Conservation (phyloP, 2,329 filamentous ascomycete species). For the Alternaria viburni region DNA sequence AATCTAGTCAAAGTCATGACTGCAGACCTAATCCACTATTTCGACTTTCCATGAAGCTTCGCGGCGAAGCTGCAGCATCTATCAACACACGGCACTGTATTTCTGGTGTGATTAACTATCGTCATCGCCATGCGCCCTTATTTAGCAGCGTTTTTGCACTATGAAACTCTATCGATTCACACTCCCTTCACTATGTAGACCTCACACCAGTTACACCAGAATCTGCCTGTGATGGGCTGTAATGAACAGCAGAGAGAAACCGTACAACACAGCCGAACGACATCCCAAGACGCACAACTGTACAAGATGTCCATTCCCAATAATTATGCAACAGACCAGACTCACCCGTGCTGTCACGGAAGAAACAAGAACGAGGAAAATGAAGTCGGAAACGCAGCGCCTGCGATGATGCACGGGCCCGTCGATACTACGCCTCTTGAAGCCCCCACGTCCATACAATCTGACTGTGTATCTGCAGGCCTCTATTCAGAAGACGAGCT, state of each 20-base stretch:
- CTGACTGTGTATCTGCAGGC: too few relatives aligned
- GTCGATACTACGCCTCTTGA: background rate
- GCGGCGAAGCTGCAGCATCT: too few relatives aligned
- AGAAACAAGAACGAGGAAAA: background rate
- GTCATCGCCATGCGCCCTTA: background rate
- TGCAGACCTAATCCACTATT: too few relatives aligned
- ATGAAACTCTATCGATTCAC: background rate
- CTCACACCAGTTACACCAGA: background rate
- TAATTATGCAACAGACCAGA: background rate
- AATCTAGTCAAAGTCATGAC: too few relatives aligned
- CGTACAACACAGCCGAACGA: background rate
- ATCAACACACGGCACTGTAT: accelerated
- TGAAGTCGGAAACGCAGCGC: background rate
- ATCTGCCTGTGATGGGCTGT: background rate
- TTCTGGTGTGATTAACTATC: accelerated
- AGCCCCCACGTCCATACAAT: background rate
- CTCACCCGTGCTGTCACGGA: background rate
- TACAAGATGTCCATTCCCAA: background rate
- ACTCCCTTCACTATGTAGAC: background rate
- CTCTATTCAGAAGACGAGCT: too few relatives aligned
- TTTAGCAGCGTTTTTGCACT: background rate
- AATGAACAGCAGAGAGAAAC: background rate
- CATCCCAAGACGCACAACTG: background rate
- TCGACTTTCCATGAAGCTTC: too few relatives aligned
- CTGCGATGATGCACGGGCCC: background rate